A percentile compares a stretch with the other conserved stretches of the same genome.
phyloP scores from a whole-genome alignment of 352 stramenopile genomes.

The Chrysophaeum taylorii region DNA sequence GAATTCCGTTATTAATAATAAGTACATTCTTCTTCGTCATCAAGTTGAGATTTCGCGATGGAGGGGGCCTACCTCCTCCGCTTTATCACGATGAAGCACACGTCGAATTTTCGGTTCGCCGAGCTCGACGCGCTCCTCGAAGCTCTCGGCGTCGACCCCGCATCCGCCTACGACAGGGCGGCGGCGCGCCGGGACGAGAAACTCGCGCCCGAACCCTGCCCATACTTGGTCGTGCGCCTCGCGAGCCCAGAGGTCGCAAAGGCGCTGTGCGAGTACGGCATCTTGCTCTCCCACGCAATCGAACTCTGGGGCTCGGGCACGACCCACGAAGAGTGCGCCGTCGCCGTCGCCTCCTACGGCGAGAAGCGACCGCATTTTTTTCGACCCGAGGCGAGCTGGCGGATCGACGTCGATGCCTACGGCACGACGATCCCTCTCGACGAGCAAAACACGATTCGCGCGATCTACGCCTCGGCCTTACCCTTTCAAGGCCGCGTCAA shows the following conservation, averaged over 20 bases:
- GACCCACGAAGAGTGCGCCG: conserved; percentile 34
- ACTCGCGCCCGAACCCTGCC: not conserved
- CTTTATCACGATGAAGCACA: not conserved
- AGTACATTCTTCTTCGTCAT: not conserved
- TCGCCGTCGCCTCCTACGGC: not conserved
- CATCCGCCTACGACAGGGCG: conserved; percentile 23
- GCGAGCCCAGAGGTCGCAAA: conserved; percentile 8
- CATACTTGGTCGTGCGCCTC: conserved; percentile 30
- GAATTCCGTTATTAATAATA: not conserved
- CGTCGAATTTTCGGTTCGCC: conserved; percentile 42
- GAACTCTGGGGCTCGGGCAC: conserved; percentile 45
- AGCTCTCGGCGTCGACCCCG: conserved; percentile 37
- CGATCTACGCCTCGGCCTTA: conserved; percentile 36
- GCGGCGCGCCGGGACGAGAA: too few species aligned
- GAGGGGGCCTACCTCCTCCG: not conserved
- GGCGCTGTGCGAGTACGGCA: conserved; percentile 34
- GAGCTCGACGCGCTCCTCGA: conserved; percentile 50
- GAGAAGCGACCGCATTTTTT: conserved; percentile 21
- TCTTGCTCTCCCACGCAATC: conserved; percentile 41
- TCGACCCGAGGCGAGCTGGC: conserved; percentile 34
- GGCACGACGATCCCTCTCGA: conserved; percentile 41
- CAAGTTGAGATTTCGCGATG: not conserved
- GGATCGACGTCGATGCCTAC: conserved; percentile 47
- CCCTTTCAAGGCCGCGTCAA: conserved; percentile 39
- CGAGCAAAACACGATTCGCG: conserved; percentile 46